phyloP scores from a whole-genome alignment of 306 rosid genomes.

The Cucumis melo region DNA sequence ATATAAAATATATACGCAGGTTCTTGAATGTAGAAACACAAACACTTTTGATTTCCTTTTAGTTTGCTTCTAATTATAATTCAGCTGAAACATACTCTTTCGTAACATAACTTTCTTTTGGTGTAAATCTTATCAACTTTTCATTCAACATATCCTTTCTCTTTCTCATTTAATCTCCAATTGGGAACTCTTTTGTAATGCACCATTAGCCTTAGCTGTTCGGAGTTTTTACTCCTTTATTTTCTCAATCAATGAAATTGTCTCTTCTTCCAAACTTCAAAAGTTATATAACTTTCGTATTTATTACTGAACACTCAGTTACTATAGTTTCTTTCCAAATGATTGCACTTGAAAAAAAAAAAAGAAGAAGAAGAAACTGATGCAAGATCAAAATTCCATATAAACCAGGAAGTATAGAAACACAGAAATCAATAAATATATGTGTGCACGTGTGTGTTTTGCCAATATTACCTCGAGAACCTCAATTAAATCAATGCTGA shows the following conservation, averaged over 20 bases:
- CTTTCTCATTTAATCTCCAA: too few relatives aligned
- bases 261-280: too few relatives aligned
- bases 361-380: neutral
- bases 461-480: conserved; percentile 74
- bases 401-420: neutral
- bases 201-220: too few relatives aligned
- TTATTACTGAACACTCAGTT: neutral
- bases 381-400: neutral
- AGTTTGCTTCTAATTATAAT: neutral
- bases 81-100: neutral
- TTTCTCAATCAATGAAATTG: too few relatives aligned
- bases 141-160: too few relatives aligned
- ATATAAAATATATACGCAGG: neutral
- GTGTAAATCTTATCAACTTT: too few relatives aligned
- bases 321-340: neutral
- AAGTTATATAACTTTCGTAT: neutral
- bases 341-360: neutral
- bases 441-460: neutral
- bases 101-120: neutral
- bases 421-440: too few relatives aligned
- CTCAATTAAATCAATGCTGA: conserved; percentile 82
- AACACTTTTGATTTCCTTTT: neutral
- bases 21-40: neutral
- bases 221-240: too few relatives aligned
- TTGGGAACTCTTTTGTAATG: too few relatives aligned